These are phyloP conservation scores for Paecilomyces variotii DNA, from an alignment of 2,329 filamentous ascomycete genomes.

Conservation along the genomic window DNA sequence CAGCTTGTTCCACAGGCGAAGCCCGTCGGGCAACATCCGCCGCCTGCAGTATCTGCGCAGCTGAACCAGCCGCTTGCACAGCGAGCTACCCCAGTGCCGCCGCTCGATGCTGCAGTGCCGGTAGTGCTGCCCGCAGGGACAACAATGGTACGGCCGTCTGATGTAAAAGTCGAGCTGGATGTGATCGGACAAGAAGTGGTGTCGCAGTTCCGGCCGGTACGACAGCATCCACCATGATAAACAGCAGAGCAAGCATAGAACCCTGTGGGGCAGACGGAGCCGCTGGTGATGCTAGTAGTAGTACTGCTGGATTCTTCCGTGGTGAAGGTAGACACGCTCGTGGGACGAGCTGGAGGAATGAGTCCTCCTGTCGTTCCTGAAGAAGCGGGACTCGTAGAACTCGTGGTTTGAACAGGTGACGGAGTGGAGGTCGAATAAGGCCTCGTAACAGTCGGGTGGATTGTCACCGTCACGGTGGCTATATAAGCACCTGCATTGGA, in stretches of 20 bases:
- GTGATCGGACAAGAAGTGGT: constrained; percentile 68
- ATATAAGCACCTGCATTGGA: constrained; percentile 22
- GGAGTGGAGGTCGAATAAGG: constrained; percentile 18
- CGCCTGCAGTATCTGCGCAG: constrained; percentile 57
- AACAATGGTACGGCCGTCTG: constrained; percentile 62
- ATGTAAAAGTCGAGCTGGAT: constrained; percentile 56
- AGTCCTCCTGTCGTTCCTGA: constrained; percentile 23
- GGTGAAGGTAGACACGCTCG: constrained; percentile 25
- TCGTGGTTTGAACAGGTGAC: constrained; percentile 31
- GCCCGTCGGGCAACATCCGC: constrained; percentile 77
- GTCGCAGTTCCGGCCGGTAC: constrained; percentile 75
- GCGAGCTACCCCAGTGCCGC: constrained; percentile 18
- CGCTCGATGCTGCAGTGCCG: constrained; percentile 23
- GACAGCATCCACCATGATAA: constrained; percentile 77
- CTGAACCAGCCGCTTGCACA: constrained; percentile 76
- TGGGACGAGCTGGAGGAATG: constrained; percentile 31
- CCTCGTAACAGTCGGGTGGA: constrained; percentile 21
- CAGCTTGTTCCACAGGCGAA: constrained; percentile 70
- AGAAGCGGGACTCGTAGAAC: constrained; percentile 30
- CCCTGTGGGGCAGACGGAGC: constrained; percentile 64
- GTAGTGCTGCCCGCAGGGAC: constrained; percentile 45
- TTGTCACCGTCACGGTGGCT: constrained; percentile 28
- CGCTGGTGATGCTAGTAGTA: constrained; percentile 22
- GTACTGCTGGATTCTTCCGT: constrained; percentile 27
- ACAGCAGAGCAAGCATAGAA: constrained; percentile 86